Evolutionary conservation across 2,329 filamentous ascomycete genomes (phyloP), one percentile per base, ranked within the genome.

Genomic region (Metarhizium rileyi): DNA sequence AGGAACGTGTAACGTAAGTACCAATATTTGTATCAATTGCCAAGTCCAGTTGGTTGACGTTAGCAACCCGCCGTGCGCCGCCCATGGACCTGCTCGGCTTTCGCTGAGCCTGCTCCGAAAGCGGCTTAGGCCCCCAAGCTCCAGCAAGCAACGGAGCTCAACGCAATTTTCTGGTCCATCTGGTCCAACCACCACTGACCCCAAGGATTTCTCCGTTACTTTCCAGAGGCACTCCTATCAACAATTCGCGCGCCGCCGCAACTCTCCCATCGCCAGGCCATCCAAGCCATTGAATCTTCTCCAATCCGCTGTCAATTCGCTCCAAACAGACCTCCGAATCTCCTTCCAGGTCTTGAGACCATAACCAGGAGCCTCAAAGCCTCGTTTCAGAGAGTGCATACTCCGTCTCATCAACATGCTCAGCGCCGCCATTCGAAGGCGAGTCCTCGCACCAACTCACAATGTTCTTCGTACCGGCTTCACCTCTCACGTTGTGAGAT

Each of bases 381-480:
- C 43, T 48, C 53, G 54, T 54, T 43, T 18, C 42, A 40, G 9
- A 42, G 38, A 14, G 53, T 50, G 35, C 48, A 43, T 49, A 44
- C 51, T 47, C 36, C 48, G 50, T 63, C 44, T 58, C 16, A 52
- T 53, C 57, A 64, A 56, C 50, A 84, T 84, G 80, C 76, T 83
- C 70, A 75, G 77, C 67, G 77, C 78, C 60, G 77, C 78, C 59
- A 71, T 83, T 62, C 74, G 80, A 72, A 78, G 80, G 77, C 78
- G 78, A 64, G 73, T 71, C 64, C 72, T 83, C 64, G 71, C 66
- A 57, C 67, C 67, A 57, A 69, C 76, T 58, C 71, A 74, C 56
- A 68, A 70, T 59, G 66, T 73, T 61, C 68, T 77, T 63, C 72
- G 76, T 63, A 70, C 69, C 56, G 73, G 73, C 59, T 70, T 76